These are phyloP conservation scores for Rhizopus sp. DNA, from an alignment of 371 early-diverging fungal species.

Conservation along the genomic window DNA sequence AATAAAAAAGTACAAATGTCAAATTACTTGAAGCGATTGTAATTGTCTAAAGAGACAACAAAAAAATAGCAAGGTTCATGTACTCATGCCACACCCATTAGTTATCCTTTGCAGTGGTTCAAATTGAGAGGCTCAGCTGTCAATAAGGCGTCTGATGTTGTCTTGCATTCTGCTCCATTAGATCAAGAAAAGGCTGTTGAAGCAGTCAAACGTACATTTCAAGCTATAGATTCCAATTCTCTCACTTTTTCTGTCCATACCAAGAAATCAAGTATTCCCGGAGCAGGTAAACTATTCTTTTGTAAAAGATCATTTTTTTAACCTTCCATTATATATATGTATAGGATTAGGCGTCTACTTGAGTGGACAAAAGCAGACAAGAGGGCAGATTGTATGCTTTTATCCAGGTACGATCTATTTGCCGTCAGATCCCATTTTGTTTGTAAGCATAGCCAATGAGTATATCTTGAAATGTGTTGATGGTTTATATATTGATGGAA, in stretches of 20 bases:
- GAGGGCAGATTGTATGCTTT: slow-evolving; percentile 30
- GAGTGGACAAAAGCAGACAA: slow-evolving; percentile 19
- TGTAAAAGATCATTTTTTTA: too few species aligned
- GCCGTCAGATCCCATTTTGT: slow-evolving; percentile 55
- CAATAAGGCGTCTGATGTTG: too few species aligned
- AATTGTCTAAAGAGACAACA: neutral
- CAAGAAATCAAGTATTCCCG: slow-evolving; percentile 19
- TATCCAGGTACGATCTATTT: slow-evolving; percentile 54
- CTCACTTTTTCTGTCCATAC: slow-evolving; percentile 14
- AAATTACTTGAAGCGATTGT: slow-evolving; percentile 24
- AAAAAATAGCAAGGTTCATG: neutral
- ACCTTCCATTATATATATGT: neutral
- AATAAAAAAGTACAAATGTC: slow-evolving; percentile 9
- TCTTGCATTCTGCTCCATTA: neutral
- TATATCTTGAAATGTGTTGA: slow-evolving; percentile 61
- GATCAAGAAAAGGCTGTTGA: neutral
- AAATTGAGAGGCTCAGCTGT: slow-evolving; percentile 3
- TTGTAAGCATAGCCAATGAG: slow-evolving; percentile 53
- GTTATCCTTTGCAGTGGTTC: slow-evolving; percentile 19
- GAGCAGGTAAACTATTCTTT: slow-evolving; percentile 13
- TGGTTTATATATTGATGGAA: slow-evolving; percentile 60
- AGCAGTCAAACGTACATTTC: slow-evolving; percentile 12
- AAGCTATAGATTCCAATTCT: neutral
- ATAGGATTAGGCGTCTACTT: slow-evolving; percentile 31
- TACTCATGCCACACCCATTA: slow-evolving; percentile 1